Conservation (phyloP, 108 stramenopile species). For the Cyclostephanos tholiformis region DNA sequence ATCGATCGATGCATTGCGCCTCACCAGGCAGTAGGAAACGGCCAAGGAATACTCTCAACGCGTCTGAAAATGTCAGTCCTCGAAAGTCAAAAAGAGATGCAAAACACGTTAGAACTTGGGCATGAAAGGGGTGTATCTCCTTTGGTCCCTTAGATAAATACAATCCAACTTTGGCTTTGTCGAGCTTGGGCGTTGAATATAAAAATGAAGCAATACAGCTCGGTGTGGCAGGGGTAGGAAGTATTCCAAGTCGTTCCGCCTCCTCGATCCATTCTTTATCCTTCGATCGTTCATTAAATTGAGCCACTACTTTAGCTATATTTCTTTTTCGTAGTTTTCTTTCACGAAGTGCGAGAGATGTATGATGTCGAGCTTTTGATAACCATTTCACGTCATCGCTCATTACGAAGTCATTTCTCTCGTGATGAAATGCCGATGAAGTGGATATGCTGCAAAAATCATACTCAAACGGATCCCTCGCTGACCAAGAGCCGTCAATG, state of each 20-base stretch:
- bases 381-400: conserved; percentile 40
- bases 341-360: conserved; percentile 62
- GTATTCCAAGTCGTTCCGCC: conserved; percentile 68
- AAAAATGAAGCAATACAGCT: conserved; percentile 79
- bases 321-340: conserved; percentile 82
- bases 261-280: conserved; percentile 82
- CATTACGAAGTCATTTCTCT: conserved; percentile 47
- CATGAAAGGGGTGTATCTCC: conserved; percentile 89
- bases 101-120: conserved; percentile 74
- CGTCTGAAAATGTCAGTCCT: conserved; percentile 71
- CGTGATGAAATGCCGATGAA: conserved; percentile 20
- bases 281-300: conserved; percentile 79
- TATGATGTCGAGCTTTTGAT: conserved; percentile 44
- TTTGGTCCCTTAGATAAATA: conserved; percentile 92
- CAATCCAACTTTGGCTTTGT: conserved; percentile 85
- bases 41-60: conserved; percentile 82
- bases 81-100: conserved; percentile 77
- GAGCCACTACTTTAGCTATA: conserved; percentile 63
- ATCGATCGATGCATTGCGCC: conserved; percentile 95
- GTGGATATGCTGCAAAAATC: conserved; percentile 30
- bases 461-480: conserved; percentile 28
- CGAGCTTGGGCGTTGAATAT: conserved; percentile 85
- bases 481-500: background rate
- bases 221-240: conserved; percentile 53
- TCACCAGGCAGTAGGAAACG: conserved; percentile 95